Evolutionary conservation across 345 rosid species (phyloP), one percentile per base, ranked within the genome.

Genomic region (Rubroshorea leprosula): DNA sequence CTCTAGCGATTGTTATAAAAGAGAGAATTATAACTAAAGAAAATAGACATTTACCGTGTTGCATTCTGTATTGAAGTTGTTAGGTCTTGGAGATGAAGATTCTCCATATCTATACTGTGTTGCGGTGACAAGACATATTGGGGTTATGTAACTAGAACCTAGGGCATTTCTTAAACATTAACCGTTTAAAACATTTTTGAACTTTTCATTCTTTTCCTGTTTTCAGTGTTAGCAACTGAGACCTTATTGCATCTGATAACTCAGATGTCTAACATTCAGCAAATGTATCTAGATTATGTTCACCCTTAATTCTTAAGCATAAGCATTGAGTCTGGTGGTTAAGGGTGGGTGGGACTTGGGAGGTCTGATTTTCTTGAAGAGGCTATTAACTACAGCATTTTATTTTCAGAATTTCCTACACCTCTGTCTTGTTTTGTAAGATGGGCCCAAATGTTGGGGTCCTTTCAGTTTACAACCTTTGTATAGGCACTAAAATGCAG

Each of bases 151-250:
- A 29, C 35, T 29, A 29, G 4, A 3, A 29, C 4, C 14, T 31
- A 58, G 12, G 18, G n/a, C 17, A n/a, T 59, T 29, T 51, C 53
- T 23, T 29, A 48, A 59, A 7, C 31, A 35, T 13, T 59, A 51
- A 29, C 55, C 23, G 35, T 49, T 60, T 35, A 12, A 49, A 49
- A 31, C 13, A 29, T 23, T 15, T 49, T 27, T 25, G 21, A 15
- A 21, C 5, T 31, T 60, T 49, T 49, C 25, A 21, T 49, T 60
- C 23, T 20, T 1, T 1, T 60, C 31, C 23, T 29, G 22, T 48
- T 31, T 29, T 49, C 22, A n/a, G 12, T 49, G 6, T 18, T 2
- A 9, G 3, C 6, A 20, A 18, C 11, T 9, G 24, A 10, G 45
- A 7, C 9, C 23, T 21, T 49, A 21, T 21, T 49, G 25, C 46